These are phyloP conservation scores for Pythium guiyangense DNA, from an alignment of 352 stramenopile genomes.

Conservation along the genomic window DNA sequence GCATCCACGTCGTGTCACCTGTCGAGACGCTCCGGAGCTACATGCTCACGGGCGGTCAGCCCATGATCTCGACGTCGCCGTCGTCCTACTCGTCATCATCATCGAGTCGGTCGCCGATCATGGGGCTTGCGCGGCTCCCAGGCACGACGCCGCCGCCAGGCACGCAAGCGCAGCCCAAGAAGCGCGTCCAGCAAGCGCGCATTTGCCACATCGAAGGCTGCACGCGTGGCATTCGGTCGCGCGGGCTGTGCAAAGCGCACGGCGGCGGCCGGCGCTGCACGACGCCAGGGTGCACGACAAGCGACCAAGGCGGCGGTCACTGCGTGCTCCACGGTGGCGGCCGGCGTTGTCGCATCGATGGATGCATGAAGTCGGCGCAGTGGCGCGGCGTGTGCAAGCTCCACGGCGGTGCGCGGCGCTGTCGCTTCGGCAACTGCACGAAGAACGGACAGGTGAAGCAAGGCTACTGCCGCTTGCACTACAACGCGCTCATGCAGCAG, in stretches of 20 bases:
- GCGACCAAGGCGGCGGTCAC: conserved; percentile 81
- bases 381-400: conserved; percentile 82
- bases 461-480: conserved; percentile 76
- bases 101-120: conserved; percentile 5
- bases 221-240: conserved; percentile 66
- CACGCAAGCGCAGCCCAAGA: conserved; percentile 25
- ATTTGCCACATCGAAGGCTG: conserved; percentile 75
- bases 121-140: conserved; percentile 3
- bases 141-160: conserved; percentile 5
- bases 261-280: conserved; percentile 67
- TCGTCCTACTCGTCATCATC: conserved; percentile 17
- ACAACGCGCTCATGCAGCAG: conserved; percentile 47
- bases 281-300: conserved; percentile 73
- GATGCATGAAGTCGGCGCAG: conserved; percentile 80
- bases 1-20: conserved; percentile 11
- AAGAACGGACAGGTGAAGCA: conserved; percentile 83
- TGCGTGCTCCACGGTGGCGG: conserved; percentile 81
- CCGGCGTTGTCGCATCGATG: conserved; percentile 66
- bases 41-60: conserved; percentile 1
- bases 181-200: conserved; percentile 48
- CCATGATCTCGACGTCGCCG: conserved; percentile 2
- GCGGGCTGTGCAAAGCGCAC: conserved; percentile 56
- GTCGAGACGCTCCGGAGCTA: conserved; percentile 13
- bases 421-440: conserved; percentile 67
- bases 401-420: conserved; percentile 77